Evolutionary conservation across 2,329 filamentous ascomycete genomes (phyloP).

Genomic region (Intubia oerlemansii): DNA sequence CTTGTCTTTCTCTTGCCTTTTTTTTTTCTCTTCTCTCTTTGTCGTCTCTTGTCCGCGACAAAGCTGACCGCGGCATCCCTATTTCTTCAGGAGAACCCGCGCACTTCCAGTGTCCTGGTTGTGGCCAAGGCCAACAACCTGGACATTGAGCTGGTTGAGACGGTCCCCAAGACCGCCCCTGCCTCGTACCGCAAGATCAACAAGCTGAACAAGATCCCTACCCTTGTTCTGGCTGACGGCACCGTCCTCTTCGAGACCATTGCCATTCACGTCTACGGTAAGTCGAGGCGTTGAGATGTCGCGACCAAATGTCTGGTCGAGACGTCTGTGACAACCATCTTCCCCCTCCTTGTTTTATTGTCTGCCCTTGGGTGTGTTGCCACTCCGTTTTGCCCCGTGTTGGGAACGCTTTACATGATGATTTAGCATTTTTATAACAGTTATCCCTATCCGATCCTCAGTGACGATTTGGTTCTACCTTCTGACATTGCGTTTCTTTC

Average conservation of each 20-base stretch:
- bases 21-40: no score
- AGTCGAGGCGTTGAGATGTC: conserved; percentile 30
- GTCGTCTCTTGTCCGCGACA: no score
- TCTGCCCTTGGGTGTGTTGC: not conserved
- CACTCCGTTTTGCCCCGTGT: not conserved
- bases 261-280: conserved; percentile 95
- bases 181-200: conserved; percentile 70
- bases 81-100: conserved; percentile 88
- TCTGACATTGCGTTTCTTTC: conserved; percentile 36
- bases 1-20: no score
- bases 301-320: no score
- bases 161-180: conserved; percentile 41
- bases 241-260: conserved; percentile 77
- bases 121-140: conserved; percentile 96
- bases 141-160: conserved; percentile 68
- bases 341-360: conserved; percentile 4
- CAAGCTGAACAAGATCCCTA: conserved; percentile 76
- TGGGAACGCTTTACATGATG: conserved; percentile 29
- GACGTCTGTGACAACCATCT: no score
- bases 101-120: conserved; percentile 70
- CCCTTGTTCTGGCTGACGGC: conserved; percentile 82
- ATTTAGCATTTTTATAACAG: conserved; percentile 60
- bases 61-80: no score
- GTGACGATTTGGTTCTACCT: conserved; percentile 84
- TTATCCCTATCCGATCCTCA: conserved; percentile 94